Conservation (phyloP, 768 basidiomycete species). For the Lentinus brumalis region DNA sequence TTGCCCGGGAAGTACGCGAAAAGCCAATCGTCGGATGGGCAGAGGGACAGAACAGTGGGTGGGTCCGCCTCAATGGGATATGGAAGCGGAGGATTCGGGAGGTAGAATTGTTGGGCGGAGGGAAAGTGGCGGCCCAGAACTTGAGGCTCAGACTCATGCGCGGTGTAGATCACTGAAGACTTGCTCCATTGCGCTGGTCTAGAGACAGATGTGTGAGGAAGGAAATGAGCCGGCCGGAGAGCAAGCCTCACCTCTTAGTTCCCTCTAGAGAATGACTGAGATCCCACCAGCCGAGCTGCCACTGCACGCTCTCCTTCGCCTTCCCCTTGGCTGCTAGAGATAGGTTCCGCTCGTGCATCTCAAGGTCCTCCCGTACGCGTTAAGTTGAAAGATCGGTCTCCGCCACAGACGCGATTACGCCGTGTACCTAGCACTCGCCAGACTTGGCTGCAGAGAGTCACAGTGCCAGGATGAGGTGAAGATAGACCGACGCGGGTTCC, state of each 20-base stretch:
- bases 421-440: too few relatives aligned
- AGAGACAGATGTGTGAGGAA: not conserved
- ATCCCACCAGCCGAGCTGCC: slow-evolving; percentile 78
- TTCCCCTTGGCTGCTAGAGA: slow-evolving; percentile 56
- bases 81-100: slow-evolving; percentile 55
- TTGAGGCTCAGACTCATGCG: slow-evolving; percentile 63
- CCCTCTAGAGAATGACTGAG: slow-evolving; percentile 62
- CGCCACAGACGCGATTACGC: not conserved
- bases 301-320: slow-evolving; percentile 50
- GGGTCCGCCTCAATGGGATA: slow-evolving; percentile 56
- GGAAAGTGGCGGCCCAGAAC: slow-evolving; percentile 69
- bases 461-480: too few relatives aligned
- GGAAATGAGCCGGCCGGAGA: too few relatives aligned
- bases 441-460: too few relatives aligned
- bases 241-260: slow-evolving; percentile 49
- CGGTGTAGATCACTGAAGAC: slow-evolving; percentile 67
- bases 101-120: slow-evolving; percentile 62
- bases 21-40: slow-evolving; percentile 61
- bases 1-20: slow-evolving; percentile 75
- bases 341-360: slow-evolving; percentile 24
- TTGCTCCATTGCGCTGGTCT: slow-evolving; percentile 76
- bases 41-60: slow-evolving; percentile 61
- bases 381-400: not conserved
- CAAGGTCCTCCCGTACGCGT: not conserved
- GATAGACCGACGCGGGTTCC: too few relatives aligned